Evolutionary conservation across 345 rosid genomes (phyloP).

Genomic region (Chamaenerion angustifolium): DNA sequence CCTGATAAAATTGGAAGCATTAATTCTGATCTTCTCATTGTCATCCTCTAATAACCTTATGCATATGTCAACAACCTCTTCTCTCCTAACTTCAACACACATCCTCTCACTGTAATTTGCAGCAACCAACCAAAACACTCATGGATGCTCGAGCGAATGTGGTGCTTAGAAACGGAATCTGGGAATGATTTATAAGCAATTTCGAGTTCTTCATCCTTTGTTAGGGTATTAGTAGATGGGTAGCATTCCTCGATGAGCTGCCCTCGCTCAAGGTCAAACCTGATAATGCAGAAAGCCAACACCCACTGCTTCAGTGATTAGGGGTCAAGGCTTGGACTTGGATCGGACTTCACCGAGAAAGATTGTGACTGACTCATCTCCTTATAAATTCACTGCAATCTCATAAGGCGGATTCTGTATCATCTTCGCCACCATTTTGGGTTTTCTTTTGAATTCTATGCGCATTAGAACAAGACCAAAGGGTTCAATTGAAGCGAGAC

Average conservation of each 20-base stretch:
- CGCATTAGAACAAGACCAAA: neutral
- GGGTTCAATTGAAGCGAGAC: neutral
- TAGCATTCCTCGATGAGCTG: constrained; percentile 91
- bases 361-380: constrained; percentile 93
- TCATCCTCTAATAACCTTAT: too few relatives aligned
- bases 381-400: neutral
- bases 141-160: constrained; percentile 79
- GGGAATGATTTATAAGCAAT: constrained; percentile 92
- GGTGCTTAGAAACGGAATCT: constrained; percentile 83
- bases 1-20: too few relatives aligned
- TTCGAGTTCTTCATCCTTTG: constrained; percentile 80
- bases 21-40: too few relatives aligned
- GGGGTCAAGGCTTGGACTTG: constrained; percentile 41
- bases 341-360: constrained; percentile 60
- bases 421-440: constrained; percentile 1
- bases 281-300: constrained; percentile 70
- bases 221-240: constrained; percentile 40
- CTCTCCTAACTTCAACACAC: too few relatives aligned
- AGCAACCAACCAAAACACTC: too few relatives aligned
- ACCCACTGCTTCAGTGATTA: constrained; percentile 67
- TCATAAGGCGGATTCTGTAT: too few relatives aligned
- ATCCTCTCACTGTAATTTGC: too few relatives aligned
- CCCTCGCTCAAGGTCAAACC: constrained; percentile 94
- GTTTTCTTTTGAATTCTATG: neutral
- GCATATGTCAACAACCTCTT: too few relatives aligned